Evolutionary conservation across 495 filamentous ascomycete genomes (phyloP), one percentile per base, ranked within the genome.

Genomic region (Zalerion maritima): DNA sequence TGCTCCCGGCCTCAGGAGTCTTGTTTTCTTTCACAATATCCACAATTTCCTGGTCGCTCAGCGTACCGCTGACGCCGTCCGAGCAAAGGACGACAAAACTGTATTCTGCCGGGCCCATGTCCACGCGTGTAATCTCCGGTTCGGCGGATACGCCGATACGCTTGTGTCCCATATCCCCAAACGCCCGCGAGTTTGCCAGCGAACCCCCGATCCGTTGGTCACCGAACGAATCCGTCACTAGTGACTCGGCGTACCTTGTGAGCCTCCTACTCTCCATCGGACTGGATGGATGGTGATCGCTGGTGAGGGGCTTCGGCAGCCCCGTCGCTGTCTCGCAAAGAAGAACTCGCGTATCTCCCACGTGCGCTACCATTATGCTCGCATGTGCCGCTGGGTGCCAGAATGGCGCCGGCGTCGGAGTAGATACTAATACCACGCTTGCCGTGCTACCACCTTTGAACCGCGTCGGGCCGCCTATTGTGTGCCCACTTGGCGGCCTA

Each of bases 151-250:
- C 87, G 18, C 89, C 89, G 21, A 96, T 73, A 25, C 84, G 80
- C 51, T 97, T 97, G 20, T 75, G 79, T 29, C 67, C 68, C 42
- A 93, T 78, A 54, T 96, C 89, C 18, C 89, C 89, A 42, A 97
- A 94, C 2, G 86, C 66, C 4, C 89, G 80, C 6, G 81, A 87
- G 55, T 97, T 97, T 42, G 89, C 89, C 1, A 97, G 70, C n/a
- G n/a, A n/a, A 0, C 87, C 85, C 29, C 73, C 73, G 58, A 97
- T 84, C 36, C 89, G 83, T 50, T 96, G 91, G 52, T 97, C 91
- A 43, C 89, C 89, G 45, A 96, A 96, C 10, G 82, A 89, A 49
- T 97, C 89, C 0, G 87, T 92, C 14, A 91, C 73, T 40, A 97
- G 86, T 1, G 77, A 80, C 10, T 78, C 60, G 8, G 83, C 81